A percentile compares a stretch with the other conserved stretches of the same genome.
These are phyloP conservation scores for Penicillium herquei DNA, from an alignment of 495 filamentous ascomycete genomes.

Conservation along the genomic window DNA sequence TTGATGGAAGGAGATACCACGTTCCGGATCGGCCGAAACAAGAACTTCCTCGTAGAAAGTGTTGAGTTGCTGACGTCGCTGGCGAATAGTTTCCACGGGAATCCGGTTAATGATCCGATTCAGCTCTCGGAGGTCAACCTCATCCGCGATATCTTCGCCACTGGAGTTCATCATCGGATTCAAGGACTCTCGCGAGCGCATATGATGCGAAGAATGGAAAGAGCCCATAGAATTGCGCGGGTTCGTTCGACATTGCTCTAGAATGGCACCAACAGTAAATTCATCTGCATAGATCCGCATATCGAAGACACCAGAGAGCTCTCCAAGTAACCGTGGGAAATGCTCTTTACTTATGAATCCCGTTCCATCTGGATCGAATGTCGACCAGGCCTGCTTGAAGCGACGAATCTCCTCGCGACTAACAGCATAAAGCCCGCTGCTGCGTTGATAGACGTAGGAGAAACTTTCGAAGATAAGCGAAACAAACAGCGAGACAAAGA, in stretches of 20 bases:
- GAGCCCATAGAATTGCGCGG: constrained; percentile 37
- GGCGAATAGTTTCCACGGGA: constrained; percentile 69
- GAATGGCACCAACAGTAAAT: constrained; percentile 76
- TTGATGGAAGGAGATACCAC: constrained; percentile 87
- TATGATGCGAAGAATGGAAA: constrained; percentile 11
- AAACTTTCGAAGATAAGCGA: constrained; percentile 99
- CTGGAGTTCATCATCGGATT: constrained; percentile 14
- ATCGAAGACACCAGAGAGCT: constrained; percentile 90
- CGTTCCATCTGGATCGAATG: constrained; percentile 84
- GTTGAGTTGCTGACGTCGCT: constrained; percentile 75
- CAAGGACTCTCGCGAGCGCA: constrained; percentile 24
- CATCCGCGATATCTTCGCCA: constrained; percentile 55
- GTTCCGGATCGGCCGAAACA: constrained; percentile 83
- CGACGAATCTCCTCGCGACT: constrained; percentile 89
- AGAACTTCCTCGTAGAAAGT: constrained; percentile 94
- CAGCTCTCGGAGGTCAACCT: constrained; percentile 75
- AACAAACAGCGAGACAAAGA: constrained; percentile 97
- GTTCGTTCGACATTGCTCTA: constrained; percentile 73
- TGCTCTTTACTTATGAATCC: constrained; percentile 90
- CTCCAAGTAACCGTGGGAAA: constrained; percentile 84
- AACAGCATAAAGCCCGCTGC: constrained; percentile 72
- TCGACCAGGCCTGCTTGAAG: constrained; percentile 98
- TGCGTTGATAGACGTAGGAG: constrained; percentile 97
- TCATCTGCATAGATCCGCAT: constrained; percentile 96
- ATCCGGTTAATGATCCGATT: constrained; percentile 73